phyloP scores from a whole-genome alignment of 108 stramenopile genomes.

The Pseudonitzschia delicatissima region DNA sequence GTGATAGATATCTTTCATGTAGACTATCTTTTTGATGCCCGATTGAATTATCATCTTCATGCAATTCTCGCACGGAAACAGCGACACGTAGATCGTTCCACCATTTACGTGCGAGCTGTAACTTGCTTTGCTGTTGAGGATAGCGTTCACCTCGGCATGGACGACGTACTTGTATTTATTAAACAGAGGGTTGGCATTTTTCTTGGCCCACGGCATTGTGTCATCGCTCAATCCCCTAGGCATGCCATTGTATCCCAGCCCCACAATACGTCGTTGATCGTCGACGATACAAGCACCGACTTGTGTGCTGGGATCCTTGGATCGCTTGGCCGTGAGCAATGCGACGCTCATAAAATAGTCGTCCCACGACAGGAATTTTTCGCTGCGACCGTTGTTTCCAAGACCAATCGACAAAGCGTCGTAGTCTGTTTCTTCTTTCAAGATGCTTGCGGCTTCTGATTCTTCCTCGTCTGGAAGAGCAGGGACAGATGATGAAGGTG shows the following conservation, averaged over 20 bases:
- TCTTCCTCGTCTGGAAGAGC: background rate
- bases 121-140: constrained; percentile 89
- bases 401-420: constrained; percentile 36
- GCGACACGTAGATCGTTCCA: constrained; percentile 89
- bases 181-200: constrained; percentile 51
- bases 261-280: constrained; percentile 76
- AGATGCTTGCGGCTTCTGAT: constrained; percentile 4
- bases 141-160: constrained; percentile 97
- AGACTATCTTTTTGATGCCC: constrained; percentile 96
- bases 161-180: constrained; percentile 98
- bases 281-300: constrained; percentile 90
- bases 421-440: constrained; percentile 54
- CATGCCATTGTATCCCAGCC: constrained; percentile 98
- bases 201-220: constrained; percentile 86
- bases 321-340: constrained; percentile 90
- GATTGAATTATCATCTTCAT: constrained; percentile 96
- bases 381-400: constrained; percentile 21
- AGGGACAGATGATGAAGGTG: background rate
- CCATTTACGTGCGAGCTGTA: constrained; percentile 67
- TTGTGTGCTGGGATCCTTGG: constrained; percentile 97
- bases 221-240: constrained; percentile 93
- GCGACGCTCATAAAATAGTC: constrained; percentile 94
- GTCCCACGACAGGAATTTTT: constrained; percentile 84
- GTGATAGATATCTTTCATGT: constrained; percentile 90
- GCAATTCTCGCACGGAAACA: constrained; percentile 98